Evolutionary conservation across 495 filamentous ascomycete genomes (phyloP).

Genomic region (Xeromyces bisporus): DNA sequence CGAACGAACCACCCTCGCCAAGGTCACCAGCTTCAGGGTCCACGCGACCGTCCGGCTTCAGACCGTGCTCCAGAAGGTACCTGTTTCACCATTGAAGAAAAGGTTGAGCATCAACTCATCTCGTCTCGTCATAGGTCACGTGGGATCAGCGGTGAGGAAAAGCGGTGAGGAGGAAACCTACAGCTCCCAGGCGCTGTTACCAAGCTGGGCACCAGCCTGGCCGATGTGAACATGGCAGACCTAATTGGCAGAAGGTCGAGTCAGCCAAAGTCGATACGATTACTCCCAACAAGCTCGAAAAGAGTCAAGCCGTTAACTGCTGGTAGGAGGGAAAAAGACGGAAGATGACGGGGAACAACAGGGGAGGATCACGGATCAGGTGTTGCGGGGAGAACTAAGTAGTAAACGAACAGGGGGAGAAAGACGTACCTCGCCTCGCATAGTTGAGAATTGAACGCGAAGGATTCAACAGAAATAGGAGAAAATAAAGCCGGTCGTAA

Average conservation of each 20-base stretch:
- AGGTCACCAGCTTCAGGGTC: slow-evolving; percentile 45
- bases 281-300: slow-evolving; percentile 1
- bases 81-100: slow-evolving; percentile 23
- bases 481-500: too few species aligned
- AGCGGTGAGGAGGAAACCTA: slow-evolving; percentile 47
- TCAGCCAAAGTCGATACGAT: not conserved
- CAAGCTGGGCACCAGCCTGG: slow-evolving; percentile 85
- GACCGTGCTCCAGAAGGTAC: slow-evolving; percentile 82
- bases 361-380: slow-evolving; percentile 3
- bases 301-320: not conserved
- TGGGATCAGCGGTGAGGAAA: slow-evolving; percentile 5
- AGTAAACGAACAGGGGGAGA: slow-evolving; percentile 5
- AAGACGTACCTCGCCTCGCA: slow-evolving; percentile 21
- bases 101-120: slow-evolving; percentile 4
- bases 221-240: slow-evolving; percentile 82
- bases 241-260: slow-evolving; percentile 23
- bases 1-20: slow-evolving; percentile 52
- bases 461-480: too few species aligned
- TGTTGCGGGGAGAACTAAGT: slow-evolving; percentile 6
- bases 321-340: too few species aligned
- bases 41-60: slow-evolving; percentile 56
- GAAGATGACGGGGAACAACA: too few species aligned
- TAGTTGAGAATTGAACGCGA: too few species aligned
- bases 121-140: slow-evolving; percentile 1
- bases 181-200: slow-evolving; percentile 92